A percentile compares a stretch with the other conserved stretches of the same genome.
Conservation (phyloP, 2,329 filamentous ascomycete genomes). For the Phialophora macrospora region DNA sequence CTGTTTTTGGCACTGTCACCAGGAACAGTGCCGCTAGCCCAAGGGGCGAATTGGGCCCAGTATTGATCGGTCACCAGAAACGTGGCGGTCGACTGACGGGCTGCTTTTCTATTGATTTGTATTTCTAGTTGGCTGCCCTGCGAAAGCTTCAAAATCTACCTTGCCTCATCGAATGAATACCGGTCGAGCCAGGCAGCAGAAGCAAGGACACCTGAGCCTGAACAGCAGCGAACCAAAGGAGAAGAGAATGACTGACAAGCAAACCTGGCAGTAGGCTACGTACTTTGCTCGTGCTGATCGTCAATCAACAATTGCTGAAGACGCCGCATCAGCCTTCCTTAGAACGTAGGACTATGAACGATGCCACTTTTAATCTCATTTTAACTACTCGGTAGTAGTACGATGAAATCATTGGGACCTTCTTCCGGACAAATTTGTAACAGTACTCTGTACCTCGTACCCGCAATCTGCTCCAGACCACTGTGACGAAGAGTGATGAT, state of each 20-base stretch:
- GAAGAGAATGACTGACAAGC: not conserved
- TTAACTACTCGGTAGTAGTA: not conserved
- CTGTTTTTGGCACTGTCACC: conserved; percentile 28
- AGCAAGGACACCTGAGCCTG: not conserved
- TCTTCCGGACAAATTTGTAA: not conserved
- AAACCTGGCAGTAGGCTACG: not conserved
- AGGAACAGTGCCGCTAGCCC: conserved; percentile 24
- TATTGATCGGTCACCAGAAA: conserved; percentile 10
- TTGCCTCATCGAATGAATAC: not conserved
- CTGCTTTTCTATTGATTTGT: conserved; percentile 3
- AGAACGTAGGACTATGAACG: not conserved
- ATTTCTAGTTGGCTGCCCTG: not conserved
- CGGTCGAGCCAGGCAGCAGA: not conserved
- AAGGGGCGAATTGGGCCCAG: conserved; percentile 8
- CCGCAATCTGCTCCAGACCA: not conserved
- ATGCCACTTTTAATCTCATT: not conserved
- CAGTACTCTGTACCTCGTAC: not conserved
- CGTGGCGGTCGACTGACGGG: conserved; percentile 21
- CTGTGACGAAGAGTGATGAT: not conserved
- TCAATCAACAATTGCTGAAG: not conserved
- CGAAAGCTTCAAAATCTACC: not conserved
- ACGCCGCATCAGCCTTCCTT: not conserved
- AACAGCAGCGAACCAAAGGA: not conserved
- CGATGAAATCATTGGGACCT: not conserved
- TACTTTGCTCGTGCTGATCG: not conserved